Conservation (phyloP, 2,329 filamentous ascomycete species). For the Xylariales sp. region DNA sequence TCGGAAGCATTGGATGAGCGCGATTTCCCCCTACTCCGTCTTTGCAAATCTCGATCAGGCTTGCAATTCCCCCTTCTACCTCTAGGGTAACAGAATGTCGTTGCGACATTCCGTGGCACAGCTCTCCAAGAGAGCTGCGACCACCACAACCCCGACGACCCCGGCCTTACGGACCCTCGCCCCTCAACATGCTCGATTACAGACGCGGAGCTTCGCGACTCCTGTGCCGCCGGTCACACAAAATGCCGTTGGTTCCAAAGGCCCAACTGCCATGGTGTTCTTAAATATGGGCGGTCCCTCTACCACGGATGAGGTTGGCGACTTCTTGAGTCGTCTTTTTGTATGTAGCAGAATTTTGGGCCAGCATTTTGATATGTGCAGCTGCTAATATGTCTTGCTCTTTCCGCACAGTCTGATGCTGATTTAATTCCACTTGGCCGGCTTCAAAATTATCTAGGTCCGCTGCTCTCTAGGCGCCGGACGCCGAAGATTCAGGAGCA, state of each 20-base stretch:
- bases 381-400: too few relatives aligned
- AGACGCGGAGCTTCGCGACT: conserved; percentile 51
- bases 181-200: conserved; percentile 21
- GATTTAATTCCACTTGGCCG: conserved; percentile 95
- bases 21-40: too few relatives aligned
- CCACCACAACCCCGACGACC: conserved; percentile 18
- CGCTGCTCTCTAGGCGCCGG: conserved; percentile 76
- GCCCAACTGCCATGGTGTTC: conserved; percentile 96
- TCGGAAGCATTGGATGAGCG: too few relatives aligned
- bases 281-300: conserved; percentile 98
- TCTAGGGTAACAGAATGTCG: conserved; percentile 28
- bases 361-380: too few relatives aligned
- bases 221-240: conserved; percentile 75
- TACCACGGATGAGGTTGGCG: conserved; percentile 80
- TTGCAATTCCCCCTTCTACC: too few relatives aligned
- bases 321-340: conserved; percentile 88
- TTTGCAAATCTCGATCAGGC: too few relatives aligned
- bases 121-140: conserved; percentile 28
- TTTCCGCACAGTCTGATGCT: conserved; percentile 84
- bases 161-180: conserved; percentile 13
- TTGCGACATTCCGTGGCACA: conserved; percentile 32
- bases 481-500: conserved; percentile 97
- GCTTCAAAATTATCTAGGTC: conserved; percentile 85
- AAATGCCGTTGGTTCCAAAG: conserved; percentile 63
- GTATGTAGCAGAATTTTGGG: too few relatives aligned